Percentiles rank a stretch among this genome's conserved stretches.
Conservation (phyloP, 2,329 filamentous ascomycete species). For the Geosmithia flava region DNA sequence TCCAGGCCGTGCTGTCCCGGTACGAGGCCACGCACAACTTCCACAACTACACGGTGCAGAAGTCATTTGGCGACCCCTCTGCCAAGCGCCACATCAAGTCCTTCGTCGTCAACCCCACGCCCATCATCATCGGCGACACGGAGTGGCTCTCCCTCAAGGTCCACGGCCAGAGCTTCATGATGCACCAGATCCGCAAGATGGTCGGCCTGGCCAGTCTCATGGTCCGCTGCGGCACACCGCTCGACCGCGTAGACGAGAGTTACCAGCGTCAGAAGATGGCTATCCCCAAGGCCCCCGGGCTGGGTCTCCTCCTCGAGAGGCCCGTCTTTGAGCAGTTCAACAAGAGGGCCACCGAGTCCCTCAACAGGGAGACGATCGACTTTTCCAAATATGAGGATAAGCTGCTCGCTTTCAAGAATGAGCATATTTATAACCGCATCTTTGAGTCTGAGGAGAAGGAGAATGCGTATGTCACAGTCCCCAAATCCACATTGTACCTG, state of each 20-base stretch:
- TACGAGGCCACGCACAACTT: conserved; percentile 84
- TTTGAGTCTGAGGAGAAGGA: conserved; percentile 82
- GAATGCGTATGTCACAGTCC: conserved; percentile 54
- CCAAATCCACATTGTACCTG: too few species aligned
- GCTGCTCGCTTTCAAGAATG: conserved; percentile 81
- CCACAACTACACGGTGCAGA: conserved; percentile 97
- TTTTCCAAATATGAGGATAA: conserved; percentile 68
- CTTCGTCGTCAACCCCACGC: conserved; percentile 64
- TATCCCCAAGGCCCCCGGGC: conserved; percentile 85
- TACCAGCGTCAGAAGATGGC: conserved; percentile 64
- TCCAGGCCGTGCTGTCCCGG: conserved; percentile 61
- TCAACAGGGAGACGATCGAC: conserved; percentile 57
- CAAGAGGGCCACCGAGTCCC: conserved; percentile 49
- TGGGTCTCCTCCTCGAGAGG: conserved; percentile 78
- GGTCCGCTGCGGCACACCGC: conserved; percentile 70
- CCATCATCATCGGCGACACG: conserved; percentile 78
- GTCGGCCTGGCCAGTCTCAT: conserved; percentile 81
- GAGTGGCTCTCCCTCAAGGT: conserved; percentile 95
- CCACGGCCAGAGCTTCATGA: conserved; percentile 98
- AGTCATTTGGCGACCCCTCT: conserved; percentile 67
- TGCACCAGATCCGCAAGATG: conserved; percentile 99
- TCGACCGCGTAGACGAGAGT: conserved; percentile 58
- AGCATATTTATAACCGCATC: conserved; percentile 84
- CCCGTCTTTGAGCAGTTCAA: conserved; percentile 92
- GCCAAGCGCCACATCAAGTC: conserved; percentile 87